Conservation (phyloP, 2,329 filamentous ascomycete genomes). For the Ophiostoma pallidulum region DNA sequence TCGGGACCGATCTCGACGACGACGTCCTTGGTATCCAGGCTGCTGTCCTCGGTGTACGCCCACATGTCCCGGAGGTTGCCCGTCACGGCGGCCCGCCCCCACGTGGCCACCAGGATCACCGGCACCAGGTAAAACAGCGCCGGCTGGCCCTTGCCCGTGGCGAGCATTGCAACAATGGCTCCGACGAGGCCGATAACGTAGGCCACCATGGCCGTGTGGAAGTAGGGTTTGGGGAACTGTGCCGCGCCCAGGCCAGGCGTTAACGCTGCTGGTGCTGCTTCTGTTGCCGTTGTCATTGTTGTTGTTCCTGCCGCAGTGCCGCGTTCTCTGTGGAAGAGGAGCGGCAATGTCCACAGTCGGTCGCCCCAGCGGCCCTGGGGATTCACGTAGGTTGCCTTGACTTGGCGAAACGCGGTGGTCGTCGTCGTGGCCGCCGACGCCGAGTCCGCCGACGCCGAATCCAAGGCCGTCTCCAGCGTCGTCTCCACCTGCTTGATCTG, state of each 20-base stretch:
- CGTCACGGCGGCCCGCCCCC: conserved; percentile 58
- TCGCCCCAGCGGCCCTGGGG: conserved; percentile 74
- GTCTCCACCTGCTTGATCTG: conserved; percentile 45
- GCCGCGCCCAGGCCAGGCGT: conserved; percentile 31
- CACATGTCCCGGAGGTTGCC: conserved; percentile 71
- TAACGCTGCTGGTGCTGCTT: too few relatives aligned
- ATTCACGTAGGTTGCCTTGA: conserved; percentile 45
- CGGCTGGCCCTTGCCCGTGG: conserved; percentile 76
- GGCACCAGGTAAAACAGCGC: conserved; percentile 90
- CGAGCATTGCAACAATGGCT: conserved; percentile 67
- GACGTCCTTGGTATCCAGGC: conserved; percentile 43
- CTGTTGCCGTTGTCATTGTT: too few relatives aligned
- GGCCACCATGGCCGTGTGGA: conserved; percentile 64
- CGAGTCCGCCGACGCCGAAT: too few relatives aligned
- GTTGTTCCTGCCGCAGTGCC: too few relatives aligned
- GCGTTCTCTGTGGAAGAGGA: neutral
- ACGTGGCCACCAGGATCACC: conserved; percentile 64
- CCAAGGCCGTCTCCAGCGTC: conserved; percentile 26
- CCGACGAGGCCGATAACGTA: conserved; percentile 70
- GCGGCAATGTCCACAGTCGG: conserved; percentile 63
- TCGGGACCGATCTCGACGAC: conserved; percentile 45
- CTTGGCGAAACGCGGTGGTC: conserved; percentile 30
- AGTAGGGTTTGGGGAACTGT: conserved; percentile 75
- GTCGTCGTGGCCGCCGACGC: conserved; percentile 27
- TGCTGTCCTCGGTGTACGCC: conserved; percentile 68